phyloP scores from a whole-genome alignment of 1,139 yeast species.

The Blastobotrys petasosporus region DNA sequence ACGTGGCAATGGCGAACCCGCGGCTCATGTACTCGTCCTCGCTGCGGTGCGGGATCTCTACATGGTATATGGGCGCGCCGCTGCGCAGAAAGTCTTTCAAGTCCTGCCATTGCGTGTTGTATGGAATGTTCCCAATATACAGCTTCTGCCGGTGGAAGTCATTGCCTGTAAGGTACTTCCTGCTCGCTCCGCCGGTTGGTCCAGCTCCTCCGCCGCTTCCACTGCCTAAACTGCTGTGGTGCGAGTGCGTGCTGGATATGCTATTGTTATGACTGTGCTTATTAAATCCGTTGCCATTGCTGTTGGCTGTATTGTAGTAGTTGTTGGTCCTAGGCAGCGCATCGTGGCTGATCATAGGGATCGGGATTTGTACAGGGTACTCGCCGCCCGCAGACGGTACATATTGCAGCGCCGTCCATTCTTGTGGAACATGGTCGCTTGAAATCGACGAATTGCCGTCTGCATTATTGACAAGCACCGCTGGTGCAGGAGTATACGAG shows the following conservation, averaged over 20 bases:
- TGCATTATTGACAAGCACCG: background rate
- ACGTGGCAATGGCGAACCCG: slow-evolving; percentile 64
- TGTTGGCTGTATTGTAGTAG: background rate
- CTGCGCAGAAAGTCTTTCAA: slow-evolving; percentile 44
- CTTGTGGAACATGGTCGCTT: background rate
- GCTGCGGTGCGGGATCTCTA: slow-evolving; percentile 45
- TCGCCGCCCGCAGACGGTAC: background rate
- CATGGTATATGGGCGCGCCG: slow-evolving; percentile 43
- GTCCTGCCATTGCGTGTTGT: slow-evolving; percentile 49
- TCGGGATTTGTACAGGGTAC: slow-evolving; percentile 1
- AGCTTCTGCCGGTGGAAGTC: slow-evolving; percentile 25
- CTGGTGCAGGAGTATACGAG: background rate
- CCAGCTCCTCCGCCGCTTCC: too few relatives aligned
- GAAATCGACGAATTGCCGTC: background rate
- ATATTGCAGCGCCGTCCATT: slow-evolving; percentile 5
- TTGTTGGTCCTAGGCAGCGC: background rate
- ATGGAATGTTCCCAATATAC: slow-evolving; percentile 56
- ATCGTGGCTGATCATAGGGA: slow-evolving; percentile 5
- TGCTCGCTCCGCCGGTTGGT: too few relatives aligned
- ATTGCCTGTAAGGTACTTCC: too few relatives aligned
- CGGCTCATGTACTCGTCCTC: slow-evolving; percentile 39
- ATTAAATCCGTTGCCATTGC: background rate
- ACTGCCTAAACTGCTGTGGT: too few relatives aligned
- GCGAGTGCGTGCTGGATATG: background rate
- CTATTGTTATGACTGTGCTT: background rate